These are phyloP conservation scores for Fraxinus dipetala DNA, from an alignment of 305 asterid species.

Conservation along the genomic window DNA sequence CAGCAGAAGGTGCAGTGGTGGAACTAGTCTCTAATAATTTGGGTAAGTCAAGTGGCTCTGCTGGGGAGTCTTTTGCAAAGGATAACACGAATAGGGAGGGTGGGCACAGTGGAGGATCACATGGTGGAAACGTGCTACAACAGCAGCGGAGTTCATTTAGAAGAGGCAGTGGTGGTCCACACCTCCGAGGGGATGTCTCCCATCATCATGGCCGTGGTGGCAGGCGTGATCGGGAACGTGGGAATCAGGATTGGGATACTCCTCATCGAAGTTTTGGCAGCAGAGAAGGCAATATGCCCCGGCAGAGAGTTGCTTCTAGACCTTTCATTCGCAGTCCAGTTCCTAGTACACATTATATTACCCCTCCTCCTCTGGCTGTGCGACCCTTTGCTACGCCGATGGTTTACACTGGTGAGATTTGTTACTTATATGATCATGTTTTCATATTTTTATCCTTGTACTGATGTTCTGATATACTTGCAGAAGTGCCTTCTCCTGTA, in stretches of 20 bases:
- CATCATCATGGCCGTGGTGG: conserved; percentile 51
- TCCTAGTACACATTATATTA: conserved; percentile 46
- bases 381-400: conserved; percentile 48
- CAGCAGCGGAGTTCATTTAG: conserved; percentile 49
- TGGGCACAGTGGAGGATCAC: conserved; percentile 49
- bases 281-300: conserved; percentile 51
- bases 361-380: conserved; percentile 41
- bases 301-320: conserved; percentile 50
- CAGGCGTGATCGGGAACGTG: conserved; percentile 71
- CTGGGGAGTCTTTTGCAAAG: conserved; percentile 37
- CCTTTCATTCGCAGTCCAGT: conserved; percentile 55
- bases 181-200: conserved; percentile 53
- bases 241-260: conserved; percentile 52
- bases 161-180: conserved; percentile 58
- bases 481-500: conserved; percentile 54
- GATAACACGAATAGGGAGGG: conserved; percentile 41
- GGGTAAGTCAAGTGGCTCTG: conserved; percentile 35
- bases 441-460: neutral
- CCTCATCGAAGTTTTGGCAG: conserved; percentile 52
- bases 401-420: conserved; percentile 58
- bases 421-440: neutral
- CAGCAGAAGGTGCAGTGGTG: conserved; percentile 29
- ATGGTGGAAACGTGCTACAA: conserved; percentile 46
- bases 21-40: conserved; percentile 32
- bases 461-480: conserved; percentile 30